Base-by-base conservation (phyloP, 2,329 filamentous ascomycete species). In the Epichloe aotearoae region DNA sequence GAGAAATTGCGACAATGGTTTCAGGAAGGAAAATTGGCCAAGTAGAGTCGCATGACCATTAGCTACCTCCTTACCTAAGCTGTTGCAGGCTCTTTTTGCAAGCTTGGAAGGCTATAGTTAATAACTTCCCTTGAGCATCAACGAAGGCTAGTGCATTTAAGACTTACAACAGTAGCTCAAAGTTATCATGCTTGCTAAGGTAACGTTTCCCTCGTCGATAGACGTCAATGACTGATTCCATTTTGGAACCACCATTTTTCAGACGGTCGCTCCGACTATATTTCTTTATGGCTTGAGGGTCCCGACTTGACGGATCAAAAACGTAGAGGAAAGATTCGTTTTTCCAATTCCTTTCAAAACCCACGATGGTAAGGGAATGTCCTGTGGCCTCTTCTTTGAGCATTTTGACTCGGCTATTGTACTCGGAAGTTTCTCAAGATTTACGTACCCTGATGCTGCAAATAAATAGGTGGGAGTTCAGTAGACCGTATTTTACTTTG, bases 331-430 rank as follows among this genome's bases (percentile, higher is more conserved):
- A 85, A 48, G 74, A 70, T 17, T 72, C 70, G 26, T 86, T 85
- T 53, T 84, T 75, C 36, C 68, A 71, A 30, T 75, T 77, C 56
- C 77, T 79, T 66, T 96, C 89, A 26, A 95, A 74, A 0, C 91
- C 91, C 50, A 97, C 74, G 48, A 97, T 88, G 1, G 88, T 95
- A 71, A 95, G 74, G 1, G 90, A 96, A 64, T 97, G 91, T 3
- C 89, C 88, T 76, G 26, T 37, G 3, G 8, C 20, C 20, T 1
- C 4, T 6, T 2, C 10, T 49, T 19, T 43, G 2, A 20, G 17
- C 30, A 5, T 36, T 1, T 20, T 40, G n/a, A 26, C 38, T 42
- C 19, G 15, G 14, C 33, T 30, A 15, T 37, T 38, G n/a, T 15
- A 5, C 6, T 37, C 4, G 8, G 15, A 37, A 4, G 4, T 3